Conservation (phyloP, 2,329 filamentous ascomycete species). For the Fusarium avenaceum region DNA sequence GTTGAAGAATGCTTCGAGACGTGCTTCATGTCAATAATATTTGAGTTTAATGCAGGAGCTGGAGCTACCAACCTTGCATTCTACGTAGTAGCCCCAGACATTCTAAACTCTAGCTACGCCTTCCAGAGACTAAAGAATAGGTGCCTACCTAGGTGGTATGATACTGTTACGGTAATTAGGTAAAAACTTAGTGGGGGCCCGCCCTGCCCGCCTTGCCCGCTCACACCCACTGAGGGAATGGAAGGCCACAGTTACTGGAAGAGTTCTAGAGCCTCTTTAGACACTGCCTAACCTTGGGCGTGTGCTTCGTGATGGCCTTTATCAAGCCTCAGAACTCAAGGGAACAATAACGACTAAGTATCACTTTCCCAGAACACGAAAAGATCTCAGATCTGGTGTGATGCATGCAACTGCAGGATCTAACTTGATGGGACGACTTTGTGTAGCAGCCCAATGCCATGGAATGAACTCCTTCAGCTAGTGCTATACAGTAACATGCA, state of each 20-base stretch:
- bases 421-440: background rate
- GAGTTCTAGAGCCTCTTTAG: conserved; percentile 29
- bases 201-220: conserved; percentile 28
- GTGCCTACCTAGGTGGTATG: background rate
- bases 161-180: background rate
- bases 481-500: too few species aligned
- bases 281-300: background rate
- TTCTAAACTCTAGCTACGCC: too few species aligned
- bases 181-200: conserved; percentile 3
- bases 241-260: conserved; percentile 19
- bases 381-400: conserved; percentile 7
- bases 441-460: background rate
- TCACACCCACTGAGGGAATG: conserved; percentile 12
- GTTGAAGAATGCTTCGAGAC: background rate
- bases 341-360: too few species aligned
- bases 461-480: too few species aligned
- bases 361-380: background rate
- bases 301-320: background rate
- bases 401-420: conserved; percentile 14
- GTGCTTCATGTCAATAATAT: background rate
- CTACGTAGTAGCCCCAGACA: background rate
- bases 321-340: background rate
- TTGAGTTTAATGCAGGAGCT: conserved; percentile 25
- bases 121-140: background rate
- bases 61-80: background rate